A percentile compares a stretch with the other conserved stretches of the same genome.
These are phyloP conservation scores for Stentor coeruleus DNA, from an alignment of 73 alveolate species.

Conservation along the genomic window DNA sequence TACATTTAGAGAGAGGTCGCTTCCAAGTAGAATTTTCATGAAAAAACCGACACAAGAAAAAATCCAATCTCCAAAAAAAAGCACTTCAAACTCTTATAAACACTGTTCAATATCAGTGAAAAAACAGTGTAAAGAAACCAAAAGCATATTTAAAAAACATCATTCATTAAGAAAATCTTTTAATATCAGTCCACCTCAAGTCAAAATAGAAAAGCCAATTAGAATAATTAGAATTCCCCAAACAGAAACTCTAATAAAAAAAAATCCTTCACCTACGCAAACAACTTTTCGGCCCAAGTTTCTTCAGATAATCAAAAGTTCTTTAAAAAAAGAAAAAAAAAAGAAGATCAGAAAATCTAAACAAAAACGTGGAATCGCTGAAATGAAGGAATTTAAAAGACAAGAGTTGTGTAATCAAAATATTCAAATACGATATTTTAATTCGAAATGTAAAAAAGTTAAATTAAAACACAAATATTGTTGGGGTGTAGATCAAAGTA, in stretches of 20 bases:
- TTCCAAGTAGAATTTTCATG: background rate
- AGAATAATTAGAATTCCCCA: too few relatives aligned
- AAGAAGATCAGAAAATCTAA: background rate
- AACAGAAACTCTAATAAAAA: too few relatives aligned
- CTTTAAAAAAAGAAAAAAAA: slow-evolving; percentile 16
- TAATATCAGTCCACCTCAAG: too few relatives aligned
- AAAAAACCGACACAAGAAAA: slow-evolving; percentile 1
- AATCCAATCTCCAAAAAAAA: background rate
- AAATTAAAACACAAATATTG: background rate
- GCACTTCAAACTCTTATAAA: background rate
- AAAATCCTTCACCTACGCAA: background rate
- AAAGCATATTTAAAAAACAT: too few relatives aligned
- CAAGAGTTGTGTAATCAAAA: background rate
- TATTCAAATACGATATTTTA: background rate
- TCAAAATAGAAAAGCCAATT: too few relatives aligned
- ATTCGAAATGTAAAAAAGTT: background rate
- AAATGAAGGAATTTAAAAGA: background rate
- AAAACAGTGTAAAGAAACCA: background rate
- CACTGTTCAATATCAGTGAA: background rate
- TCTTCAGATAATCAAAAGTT: background rate
- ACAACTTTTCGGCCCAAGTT: background rate
- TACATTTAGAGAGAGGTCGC: background rate
- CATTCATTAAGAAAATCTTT: background rate
- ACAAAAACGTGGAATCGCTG: background rate
- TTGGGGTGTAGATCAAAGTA: background rate